Conservation (phyloP, 1,139 yeast species). For the Blastobotrys niveus region DNA sequence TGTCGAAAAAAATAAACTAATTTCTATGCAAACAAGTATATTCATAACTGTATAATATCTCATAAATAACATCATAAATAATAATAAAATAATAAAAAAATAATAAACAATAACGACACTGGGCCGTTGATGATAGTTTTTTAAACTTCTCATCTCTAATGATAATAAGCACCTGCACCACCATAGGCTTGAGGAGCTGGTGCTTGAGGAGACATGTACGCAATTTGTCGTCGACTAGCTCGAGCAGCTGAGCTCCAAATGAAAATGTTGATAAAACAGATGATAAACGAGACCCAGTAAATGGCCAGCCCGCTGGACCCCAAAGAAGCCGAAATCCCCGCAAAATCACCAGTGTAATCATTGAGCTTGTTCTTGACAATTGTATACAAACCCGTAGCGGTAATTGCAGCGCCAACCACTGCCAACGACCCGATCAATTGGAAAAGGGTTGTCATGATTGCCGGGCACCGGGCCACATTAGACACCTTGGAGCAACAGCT, state of each 20-base stretch:
- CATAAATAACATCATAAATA: neutral
- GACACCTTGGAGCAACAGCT: conserved; percentile 12
- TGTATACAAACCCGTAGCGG: conserved; percentile 11
- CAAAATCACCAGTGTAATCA: conserved; percentile 6
- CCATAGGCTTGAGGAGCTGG: neutral
- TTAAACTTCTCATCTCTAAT: neutral
- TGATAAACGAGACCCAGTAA: conserved; percentile 7
- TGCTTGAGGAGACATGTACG: conserved; percentile 2
- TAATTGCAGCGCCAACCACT: conserved; percentile 4
- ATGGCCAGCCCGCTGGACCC: conserved; percentile 11
- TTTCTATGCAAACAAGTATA: too few species aligned
- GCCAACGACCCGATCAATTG: conserved; percentile 1
- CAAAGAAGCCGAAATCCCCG: conserved; percentile 6
- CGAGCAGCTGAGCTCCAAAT: conserved; percentile 8
- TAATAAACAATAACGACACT: neutral
- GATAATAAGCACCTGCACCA: neutral
- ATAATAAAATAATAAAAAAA: neutral
- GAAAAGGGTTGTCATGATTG: conserved; percentile 2
- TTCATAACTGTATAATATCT: too few species aligned
- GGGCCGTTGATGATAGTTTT: too few species aligned
- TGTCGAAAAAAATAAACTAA: too few species aligned
- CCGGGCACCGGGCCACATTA: conserved; percentile 10
- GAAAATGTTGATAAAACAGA: neutral
- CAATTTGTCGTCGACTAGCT: conserved; percentile 9
- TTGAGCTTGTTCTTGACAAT: conserved; percentile 12